Conservation (phyloP, 169 alveolate species). For the Plasmodium gonderi region DNA sequence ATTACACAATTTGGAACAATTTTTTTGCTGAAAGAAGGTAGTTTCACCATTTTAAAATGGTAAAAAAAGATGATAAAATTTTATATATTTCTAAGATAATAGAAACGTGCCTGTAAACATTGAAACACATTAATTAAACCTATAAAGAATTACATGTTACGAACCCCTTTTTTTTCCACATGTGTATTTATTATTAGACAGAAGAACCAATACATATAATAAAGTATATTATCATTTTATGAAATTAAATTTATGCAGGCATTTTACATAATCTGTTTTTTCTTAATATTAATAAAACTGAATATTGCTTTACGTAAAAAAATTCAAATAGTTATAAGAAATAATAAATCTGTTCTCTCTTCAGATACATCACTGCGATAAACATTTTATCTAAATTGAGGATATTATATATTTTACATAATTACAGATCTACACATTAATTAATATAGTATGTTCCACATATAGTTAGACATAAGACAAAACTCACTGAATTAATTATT, state of each 20-base stretch:
- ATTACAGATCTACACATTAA: background rate
- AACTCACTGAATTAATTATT: background rate
- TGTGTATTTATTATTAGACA: background rate
- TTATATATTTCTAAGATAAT: background rate
- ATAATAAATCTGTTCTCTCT: background rate
- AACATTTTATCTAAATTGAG: background rate
- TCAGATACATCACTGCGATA: background rate
- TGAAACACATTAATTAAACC: background rate
- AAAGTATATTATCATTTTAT: background rate
- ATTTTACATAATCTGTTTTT: background rate
- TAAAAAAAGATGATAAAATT: background rate
- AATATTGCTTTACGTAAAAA: background rate
- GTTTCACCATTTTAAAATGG: background rate
- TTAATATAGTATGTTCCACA: background rate
- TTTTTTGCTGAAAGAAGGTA: background rate
- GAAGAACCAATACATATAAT: background rate
- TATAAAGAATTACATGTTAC: background rate
- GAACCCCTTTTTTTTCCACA: background rate
- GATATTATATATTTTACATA: background rate
- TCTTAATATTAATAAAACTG: background rate
- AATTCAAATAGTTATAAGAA: background rate
- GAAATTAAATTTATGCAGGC: background rate
- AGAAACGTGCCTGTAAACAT: background rate
- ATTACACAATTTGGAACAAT: background rate
- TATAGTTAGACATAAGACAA: background rate